Evolutionary conservation across 1,284 basidiomycete genomes (phyloP).

Genomic region (Coriolopsis trogii): DNA sequence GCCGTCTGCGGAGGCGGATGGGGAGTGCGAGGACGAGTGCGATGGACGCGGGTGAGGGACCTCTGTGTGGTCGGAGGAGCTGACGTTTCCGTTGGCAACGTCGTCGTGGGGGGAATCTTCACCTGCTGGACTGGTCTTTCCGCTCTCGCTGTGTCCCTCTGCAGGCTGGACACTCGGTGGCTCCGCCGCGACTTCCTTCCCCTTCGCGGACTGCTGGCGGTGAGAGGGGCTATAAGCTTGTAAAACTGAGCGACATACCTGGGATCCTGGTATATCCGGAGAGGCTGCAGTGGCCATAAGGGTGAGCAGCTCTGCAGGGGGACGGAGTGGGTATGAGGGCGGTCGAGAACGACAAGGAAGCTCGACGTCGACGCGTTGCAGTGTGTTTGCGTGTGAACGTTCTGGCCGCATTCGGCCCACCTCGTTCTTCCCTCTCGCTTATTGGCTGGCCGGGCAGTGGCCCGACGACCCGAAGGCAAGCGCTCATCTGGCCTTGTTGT

Average conservation of each 20-base stretch:
- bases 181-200: slow-evolving; percentile 32
- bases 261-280: slow-evolving; percentile 24
- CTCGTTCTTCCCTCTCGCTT: neutral
- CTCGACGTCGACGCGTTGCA: slow-evolving; percentile 32
- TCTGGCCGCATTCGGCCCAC: slow-evolving; percentile 12
- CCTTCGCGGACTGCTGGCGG: slow-evolving; percentile 30
- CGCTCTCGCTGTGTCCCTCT: slow-evolving; percentile 28
- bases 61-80: slow-evolving; percentile 18
- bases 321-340: slow-evolving; percentile 33
- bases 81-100: slow-evolving; percentile 27
- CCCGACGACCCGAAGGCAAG: too few species aligned
- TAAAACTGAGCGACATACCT: slow-evolving; percentile 16
- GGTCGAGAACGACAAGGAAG: slow-evolving; percentile 30
- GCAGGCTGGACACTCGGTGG: slow-evolving; percentile 32
- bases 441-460: slow-evolving; percentile 8
- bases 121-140: slow-evolving; percentile 20
- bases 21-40: slow-evolving; percentile 13
- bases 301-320: slow-evolving; percentile 34
- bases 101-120: slow-evolving; percentile 14
- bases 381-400: slow-evolving; percentile 31
- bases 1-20: slow-evolving; percentile 22
- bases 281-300: slow-evolving; percentile 32
- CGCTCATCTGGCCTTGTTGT: too few species aligned
- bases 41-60: slow-evolving; percentile 11
- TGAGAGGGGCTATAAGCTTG: slow-evolving; percentile 4